A percentile compares a stretch with the other conserved stretches of the same genome.
Conservation (phyloP, 2,329 filamentous ascomycete genomes). For the Esteya vermicola region DNA sequence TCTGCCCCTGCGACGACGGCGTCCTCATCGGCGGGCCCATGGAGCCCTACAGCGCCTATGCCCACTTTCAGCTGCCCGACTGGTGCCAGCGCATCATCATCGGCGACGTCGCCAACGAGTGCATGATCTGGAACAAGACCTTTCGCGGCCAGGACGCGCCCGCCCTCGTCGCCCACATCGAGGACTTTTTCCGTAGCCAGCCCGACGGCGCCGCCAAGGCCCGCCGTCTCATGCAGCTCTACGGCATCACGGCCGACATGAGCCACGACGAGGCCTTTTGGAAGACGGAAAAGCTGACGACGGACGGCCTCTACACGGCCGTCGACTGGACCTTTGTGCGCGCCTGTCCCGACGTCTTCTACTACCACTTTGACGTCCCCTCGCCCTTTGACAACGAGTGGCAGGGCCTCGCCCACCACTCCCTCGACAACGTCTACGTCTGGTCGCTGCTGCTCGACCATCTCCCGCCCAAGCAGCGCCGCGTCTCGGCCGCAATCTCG, state of each 20-base stretch:
- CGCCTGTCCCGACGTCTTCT: constrained; percentile 3
- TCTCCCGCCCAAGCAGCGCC: constrained; percentile 6
- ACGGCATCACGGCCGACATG: constrained; percentile 2
- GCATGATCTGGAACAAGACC: constrained; percentile 14
- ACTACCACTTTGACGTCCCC: constrained; percentile 12
- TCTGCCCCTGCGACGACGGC: constrained; percentile 8
- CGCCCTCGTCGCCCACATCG: constrained; percentile 2
- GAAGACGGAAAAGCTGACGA: constrained; percentile 8
- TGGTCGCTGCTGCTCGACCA: constrained; percentile 8
- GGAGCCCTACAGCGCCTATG: constrained; percentile 5
- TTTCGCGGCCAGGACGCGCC: constrained; percentile 2
- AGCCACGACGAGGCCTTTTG: constrained; percentile 6
- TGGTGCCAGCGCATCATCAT: constrained; percentile 11
- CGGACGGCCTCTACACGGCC: constrained; percentile 8
- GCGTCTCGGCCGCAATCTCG: background rate
- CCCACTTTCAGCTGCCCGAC: background rate
- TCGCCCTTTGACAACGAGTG: constrained; percentile 12
- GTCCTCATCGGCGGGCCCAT: constrained; percentile 1
- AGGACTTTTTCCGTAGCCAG: background rate
- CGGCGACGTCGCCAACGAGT: constrained; percentile 11
- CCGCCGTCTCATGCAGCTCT: background rate
- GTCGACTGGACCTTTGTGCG: too few species aligned
- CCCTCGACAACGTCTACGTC: constrained; percentile 10
- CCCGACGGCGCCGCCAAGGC: constrained; percentile 3
- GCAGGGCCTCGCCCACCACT: constrained; percentile 11